Evolutionary conservation across 2,329 filamentous ascomycete genomes (phyloP).

Genomic region (Trichoderma breve): DNA sequence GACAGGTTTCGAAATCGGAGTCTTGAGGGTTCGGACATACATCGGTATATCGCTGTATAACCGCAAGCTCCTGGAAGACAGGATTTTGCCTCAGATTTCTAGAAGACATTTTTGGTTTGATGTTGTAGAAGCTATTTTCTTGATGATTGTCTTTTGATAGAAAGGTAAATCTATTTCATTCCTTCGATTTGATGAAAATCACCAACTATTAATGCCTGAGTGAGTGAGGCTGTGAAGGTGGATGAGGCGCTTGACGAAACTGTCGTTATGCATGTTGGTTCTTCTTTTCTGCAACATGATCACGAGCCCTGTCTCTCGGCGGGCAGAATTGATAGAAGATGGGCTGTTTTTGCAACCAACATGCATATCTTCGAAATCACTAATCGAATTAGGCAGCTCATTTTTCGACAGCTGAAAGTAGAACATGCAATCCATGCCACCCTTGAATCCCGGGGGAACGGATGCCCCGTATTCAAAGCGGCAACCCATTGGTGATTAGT

Average conservation of each 20-base stretch:
- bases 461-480: not conserved
- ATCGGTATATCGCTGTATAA: slow-evolving; percentile 3
- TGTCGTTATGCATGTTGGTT: slow-evolving; percentile 6
- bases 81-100: not conserved
- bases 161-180: not conserved
- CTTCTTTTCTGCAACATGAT: not conserved
- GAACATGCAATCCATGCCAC: not conserved
- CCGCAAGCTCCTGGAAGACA: not conserved
- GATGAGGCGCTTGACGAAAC: slow-evolving; percentile 8
- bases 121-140: not conserved
- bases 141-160: not conserved
- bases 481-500: not conserved
- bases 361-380: not conserved
- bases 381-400: not conserved
- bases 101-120: not conserved
- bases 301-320: not conserved
- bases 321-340: not conserved
- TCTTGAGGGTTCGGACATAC: slow-evolving; percentile 1
- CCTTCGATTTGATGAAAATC: not conserved
- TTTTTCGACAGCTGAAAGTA: not conserved
- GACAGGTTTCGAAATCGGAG: not conserved
- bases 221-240: slow-evolving; percentile 5
- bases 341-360: slow-evolving; percentile 10
- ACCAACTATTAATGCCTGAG: not conserved
- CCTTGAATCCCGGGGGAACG: not conserved